Base-by-base conservation (phyloP, 441 rosid genomes). In the Populus hybrid region DNA sequence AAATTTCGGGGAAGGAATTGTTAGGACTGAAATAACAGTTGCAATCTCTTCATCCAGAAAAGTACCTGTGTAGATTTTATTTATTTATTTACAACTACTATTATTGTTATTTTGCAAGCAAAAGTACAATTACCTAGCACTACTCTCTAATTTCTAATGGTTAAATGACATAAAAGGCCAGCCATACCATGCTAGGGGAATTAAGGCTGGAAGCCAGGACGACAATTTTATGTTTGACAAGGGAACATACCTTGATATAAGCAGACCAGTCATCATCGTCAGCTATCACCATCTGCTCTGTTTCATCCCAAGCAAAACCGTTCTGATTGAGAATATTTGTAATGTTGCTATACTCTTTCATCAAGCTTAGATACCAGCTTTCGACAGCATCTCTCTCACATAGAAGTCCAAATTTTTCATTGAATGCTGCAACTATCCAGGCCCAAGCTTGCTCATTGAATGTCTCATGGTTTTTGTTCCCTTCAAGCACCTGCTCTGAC, bases 301-400 rank as follows among this genome's bases (percentile, higher is more conserved):
- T 69, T 71, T 81, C 83, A 72, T 89, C 88, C 92, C 89, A 89
- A 21, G 73, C 32, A 35, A 87, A 85, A 70, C 89, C 89, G 21
- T 70, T 36, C 38, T 71, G 67, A 74, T 74, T 74, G 32, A 89
- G 89, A 80, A 86, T 73, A 72, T 75, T 76, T 53, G 80, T 78
- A 59, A 89, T 85, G 81, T 77, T 81, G 50, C 81, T 69, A 64
- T 82, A 82, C 81, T 87, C 84, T 74, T 80, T 78, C 92, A 81
- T 81, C 87, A 87, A 83, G 85, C 81, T 67, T 61, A 81, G 26
- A 71, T 86, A 84, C 70, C 85, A 86, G 70, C 80, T 78, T 78
- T 87, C 86, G 36, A 79, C 80, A 59, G 30, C 78, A 67, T 72
- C 72, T 79, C 34, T 79, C 67, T 83, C 83, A 69, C 85, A 81